Base-by-base conservation (phyloP, 2,329 filamentous ascomycete genomes). In the Phaeosphaeriaceae sp. region DNA sequence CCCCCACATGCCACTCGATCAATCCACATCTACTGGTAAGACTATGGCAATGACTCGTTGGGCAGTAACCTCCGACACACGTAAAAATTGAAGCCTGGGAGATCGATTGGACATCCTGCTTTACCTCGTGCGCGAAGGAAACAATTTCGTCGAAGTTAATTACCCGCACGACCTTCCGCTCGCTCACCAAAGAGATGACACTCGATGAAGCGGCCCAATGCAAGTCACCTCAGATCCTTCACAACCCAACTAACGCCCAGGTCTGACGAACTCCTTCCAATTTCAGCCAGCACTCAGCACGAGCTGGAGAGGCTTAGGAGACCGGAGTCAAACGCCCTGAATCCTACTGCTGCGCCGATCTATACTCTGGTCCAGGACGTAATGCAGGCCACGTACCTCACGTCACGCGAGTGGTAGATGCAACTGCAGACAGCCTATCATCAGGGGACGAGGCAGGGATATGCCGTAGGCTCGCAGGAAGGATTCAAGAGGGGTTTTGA, bases 321-420 rank as follows among this genome's bases (percentile, higher is more conserved):
- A 47, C 21, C 21, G 15, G 5, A 21, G 15, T 47, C 44, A 24
- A 13, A 17, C 11, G 5, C 17, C 8, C 19, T 24, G 4, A 47
- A 47, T 15, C 44, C 22, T 24, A 24, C 44, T 10, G 44, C 44
- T 10, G 44, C 44, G 6, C 26, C 44, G 8, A 47, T 17, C 2
- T 47, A 47, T n/a, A 47, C 19, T 24, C 44, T 22, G 23, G 22
- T n/a, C 13, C 21, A 47, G 23, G 15, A 11, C 2, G 6, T 13
- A 5, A 9, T 23, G 7, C 22, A 13, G 13, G 44, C n/a, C 21
- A 10, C 23, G 15, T 47, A 19, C 10, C 22, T 26, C 22, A 24
- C 44, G 24, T 26, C 2, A 49, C 58, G 47, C 61, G 26, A 56
- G 0, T 23, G 19, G 8, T 17, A 47, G 44, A 26, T 26, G 44